Evolutionary conservation across 1,284 basidiomycete species (phyloP).

Genomic region (Pascua guehoae): DNA sequence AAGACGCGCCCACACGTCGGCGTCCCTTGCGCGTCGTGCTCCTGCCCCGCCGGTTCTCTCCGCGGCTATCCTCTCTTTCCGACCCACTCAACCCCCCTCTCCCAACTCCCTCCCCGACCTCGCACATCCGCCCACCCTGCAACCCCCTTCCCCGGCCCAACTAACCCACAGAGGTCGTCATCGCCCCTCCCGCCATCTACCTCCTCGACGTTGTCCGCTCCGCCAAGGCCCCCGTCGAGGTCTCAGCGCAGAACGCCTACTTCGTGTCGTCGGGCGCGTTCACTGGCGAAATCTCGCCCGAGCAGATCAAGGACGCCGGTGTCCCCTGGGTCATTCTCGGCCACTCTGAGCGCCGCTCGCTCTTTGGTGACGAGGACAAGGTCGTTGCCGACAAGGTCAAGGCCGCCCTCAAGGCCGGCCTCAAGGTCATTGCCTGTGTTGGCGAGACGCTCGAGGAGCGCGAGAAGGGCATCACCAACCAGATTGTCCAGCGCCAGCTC

Average conservation of each 20-base stretch:
- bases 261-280: conserved; percentile 81
- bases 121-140: not conserved
- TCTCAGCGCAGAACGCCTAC: conserved; percentile 92
- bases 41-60: too few species aligned
- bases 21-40: too few species aligned
- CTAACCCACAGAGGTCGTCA: conserved; percentile 69
- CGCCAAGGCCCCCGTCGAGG: conserved; percentile 63
- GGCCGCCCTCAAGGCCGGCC: conserved; percentile 57
- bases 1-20: too few species aligned
- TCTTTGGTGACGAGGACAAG: conserved; percentile 85
- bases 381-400: conserved; percentile 82
- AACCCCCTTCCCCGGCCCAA: not conserved
- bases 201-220: conserved; percentile 63
- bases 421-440: conserved; percentile 91
- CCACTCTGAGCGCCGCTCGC: conserved; percentile 92
- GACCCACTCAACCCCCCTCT: not conserved
- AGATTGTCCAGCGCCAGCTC: conserved; percentile 80
- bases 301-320: conserved; percentile 77
- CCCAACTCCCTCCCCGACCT: conserved; percentile 2
- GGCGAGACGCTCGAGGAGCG: conserved; percentile 91
- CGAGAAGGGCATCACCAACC: conserved; percentile 71
- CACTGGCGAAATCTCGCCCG: conserved; percentile 88
- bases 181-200: conserved; percentile 86
- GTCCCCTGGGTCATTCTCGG: conserved; percentile 94
- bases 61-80: too few species aligned